These are phyloP conservation scores for Rhizopogon salebrosus DNA, from an alignment of 768 basidiomycete species.

Conservation along the genomic window DNA sequence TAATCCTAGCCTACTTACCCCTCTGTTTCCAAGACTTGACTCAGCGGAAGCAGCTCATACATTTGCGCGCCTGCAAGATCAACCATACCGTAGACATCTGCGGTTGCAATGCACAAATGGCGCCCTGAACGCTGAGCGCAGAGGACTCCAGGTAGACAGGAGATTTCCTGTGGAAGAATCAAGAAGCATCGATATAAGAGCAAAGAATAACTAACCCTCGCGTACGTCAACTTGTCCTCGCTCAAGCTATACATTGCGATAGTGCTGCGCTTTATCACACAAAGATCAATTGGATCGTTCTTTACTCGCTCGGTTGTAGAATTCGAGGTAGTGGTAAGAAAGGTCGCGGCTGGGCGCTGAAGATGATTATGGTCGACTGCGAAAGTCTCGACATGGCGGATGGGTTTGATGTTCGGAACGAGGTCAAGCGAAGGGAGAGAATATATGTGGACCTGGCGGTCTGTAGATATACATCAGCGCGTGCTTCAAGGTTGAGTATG, in stretches of 20 bases:
- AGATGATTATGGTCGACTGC: conserved; percentile 79
- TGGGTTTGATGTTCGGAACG: conserved; percentile 61
- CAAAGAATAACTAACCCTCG: conserved; percentile 40
- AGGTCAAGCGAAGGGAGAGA: conserved; percentile 77
- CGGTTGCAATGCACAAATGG: conserved; percentile 71
- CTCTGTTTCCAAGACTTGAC: conserved; percentile 50
- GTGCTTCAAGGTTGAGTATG: neutral
- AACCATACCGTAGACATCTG: conserved; percentile 68
- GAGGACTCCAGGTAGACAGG: conserved; percentile 51
- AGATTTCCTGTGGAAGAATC: conserved; percentile 53
- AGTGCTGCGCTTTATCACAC: conserved; percentile 60
- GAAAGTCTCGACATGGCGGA: conserved; percentile 76
- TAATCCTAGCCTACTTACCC: conserved; percentile 21
- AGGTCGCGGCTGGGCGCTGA: conserved; percentile 39
- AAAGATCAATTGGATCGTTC: conserved; percentile 60
- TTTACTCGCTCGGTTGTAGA: conserved; percentile 6
- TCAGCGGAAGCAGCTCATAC: conserved; percentile 72
- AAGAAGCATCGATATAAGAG: neutral
- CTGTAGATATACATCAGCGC: conserved; percentile 22
- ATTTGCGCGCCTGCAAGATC: conserved; percentile 69
- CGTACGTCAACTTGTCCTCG: conserved; percentile 58
- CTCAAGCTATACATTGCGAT: conserved; percentile 58
- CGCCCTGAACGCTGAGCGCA: conserved; percentile 59
- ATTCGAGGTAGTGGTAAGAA: conserved; percentile 25
- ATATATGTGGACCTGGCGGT: conserved; percentile 72